Evolutionary conservation across 75 land plant genomes (phyloP), one percentile per base, ranked within the genome.

Genomic region (Pinus taeda): DNA sequence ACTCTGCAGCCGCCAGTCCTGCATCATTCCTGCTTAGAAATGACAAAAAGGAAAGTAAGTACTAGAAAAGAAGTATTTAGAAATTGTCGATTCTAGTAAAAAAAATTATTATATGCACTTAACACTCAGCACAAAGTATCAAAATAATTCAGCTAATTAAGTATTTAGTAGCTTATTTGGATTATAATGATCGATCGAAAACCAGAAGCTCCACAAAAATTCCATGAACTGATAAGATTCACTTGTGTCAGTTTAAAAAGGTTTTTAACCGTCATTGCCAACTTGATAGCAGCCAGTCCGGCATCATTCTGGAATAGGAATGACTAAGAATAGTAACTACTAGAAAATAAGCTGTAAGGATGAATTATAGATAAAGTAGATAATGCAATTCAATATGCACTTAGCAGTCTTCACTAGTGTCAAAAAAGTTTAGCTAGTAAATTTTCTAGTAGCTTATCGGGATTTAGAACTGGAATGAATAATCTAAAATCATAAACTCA

Each of bases 1-100:
- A 77, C 84, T 96, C 99, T 57, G 99, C 97, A 74, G 95, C 98
- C 15, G 99, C 98, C 62, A 96, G 84, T 67, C 99, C 99, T 29
- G 99, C 99, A 81, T 94, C 99, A 77, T 92, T 94, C 86, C 98
- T 95, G 90, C 33, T 74, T 49, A 17, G 39, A 18, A 73, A 33
- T 29, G 24, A 39, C 61, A 20, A 39, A 67, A 67, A 77, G 6
- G 78, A 4, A 15, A 76, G 36, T 24, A 42, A 58, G 75, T 58
- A 71, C 26, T 70, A 22, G 33, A 9, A 64, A 33, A 63, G 1
- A 74, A 64, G 7, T 18, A 4, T 18, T 60, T 12, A 74, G 21
- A 74, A 15, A 24, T 74, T 24, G 1, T 18, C 4, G 75, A 15
- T 1, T 55, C 59, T 33, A 57, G 62, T 13, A 13, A 59, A 22